These are phyloP conservation scores for Aspergillus candidus DNA, from an alignment of 2,329 filamentous ascomycete species.

Conservation along the genomic window DNA sequence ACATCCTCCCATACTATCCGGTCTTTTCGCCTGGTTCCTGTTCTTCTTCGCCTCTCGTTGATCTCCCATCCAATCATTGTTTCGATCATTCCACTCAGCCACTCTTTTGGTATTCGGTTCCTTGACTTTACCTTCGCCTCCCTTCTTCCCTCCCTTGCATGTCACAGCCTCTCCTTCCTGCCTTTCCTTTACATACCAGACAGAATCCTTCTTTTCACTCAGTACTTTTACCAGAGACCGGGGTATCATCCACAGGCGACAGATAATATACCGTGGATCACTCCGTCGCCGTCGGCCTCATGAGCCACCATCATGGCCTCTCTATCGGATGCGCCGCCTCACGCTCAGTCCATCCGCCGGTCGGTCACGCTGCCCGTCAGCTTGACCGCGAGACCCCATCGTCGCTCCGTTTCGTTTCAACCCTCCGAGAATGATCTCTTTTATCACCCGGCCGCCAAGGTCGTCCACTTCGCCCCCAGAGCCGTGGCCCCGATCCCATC, in stretches of 20 bases:
- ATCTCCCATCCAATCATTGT: slow-evolving; percentile 2
- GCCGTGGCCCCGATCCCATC: slow-evolving; percentile 39
- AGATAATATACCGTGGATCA: no score
- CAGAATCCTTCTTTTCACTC: slow-evolving; percentile 9
- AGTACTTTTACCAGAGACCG: not conserved
- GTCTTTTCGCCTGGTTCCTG: no score
- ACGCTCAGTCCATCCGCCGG: slow-evolving; percentile 26
- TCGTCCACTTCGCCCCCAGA: slow-evolving; percentile 56
- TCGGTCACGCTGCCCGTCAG: slow-evolving; percentile 34
- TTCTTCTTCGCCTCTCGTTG: no score
- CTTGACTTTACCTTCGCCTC: not conserved
- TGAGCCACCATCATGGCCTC: slow-evolving; percentile 29
- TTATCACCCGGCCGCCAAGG: slow-evolving; percentile 65
- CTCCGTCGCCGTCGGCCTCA: slow-evolving; percentile 8
- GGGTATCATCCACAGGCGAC: no score
- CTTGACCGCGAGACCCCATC: slow-evolving; percentile 23
- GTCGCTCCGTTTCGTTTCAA: slow-evolving; percentile 21
- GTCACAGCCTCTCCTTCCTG: not conserved
- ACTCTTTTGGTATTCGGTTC: not conserved
- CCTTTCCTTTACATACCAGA: slow-evolving; percentile 6
- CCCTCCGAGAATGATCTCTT: slow-evolving; percentile 52
- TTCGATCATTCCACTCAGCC: slow-evolving; percentile 3
- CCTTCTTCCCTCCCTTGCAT: no score
- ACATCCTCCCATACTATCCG: no score
- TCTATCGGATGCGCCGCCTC: slow-evolving; percentile 23